phyloP scores from a whole-genome alignment of 257 asterid species.

The Capsicum rhomboideum region DNA sequence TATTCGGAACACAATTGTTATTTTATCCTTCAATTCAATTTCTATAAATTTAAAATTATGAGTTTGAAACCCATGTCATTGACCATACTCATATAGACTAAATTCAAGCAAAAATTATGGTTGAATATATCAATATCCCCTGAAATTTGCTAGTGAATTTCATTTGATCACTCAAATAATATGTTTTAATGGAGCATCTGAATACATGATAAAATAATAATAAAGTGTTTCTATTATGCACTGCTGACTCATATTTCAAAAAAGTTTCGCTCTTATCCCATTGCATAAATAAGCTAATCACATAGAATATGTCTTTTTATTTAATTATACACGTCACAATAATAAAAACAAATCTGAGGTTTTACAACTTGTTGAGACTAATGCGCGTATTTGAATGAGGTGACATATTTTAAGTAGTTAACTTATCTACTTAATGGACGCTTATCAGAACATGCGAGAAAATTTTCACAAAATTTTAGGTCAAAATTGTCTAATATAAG shows the following conservation, averaged over 20 bases:
- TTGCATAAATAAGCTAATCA: not conserved
- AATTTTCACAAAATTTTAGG: not conserved
- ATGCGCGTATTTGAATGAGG: not conserved
- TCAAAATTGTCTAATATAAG: not conserved
- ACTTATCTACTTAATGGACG: not conserved
- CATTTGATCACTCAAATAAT: not conserved
- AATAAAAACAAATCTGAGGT: not conserved
- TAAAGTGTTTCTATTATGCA: not conserved
- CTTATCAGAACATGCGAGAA: not conserved
- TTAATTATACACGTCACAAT: not conserved
- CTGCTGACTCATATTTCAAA: not conserved
- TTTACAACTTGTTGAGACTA: not conserved
- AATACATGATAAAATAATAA: not conserved
- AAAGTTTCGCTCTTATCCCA: not conserved
- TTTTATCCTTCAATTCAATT: not conserved
- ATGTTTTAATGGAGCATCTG: not conserved
- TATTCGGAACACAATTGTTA: not conserved
- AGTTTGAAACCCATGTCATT: too few species aligned
- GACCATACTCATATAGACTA: not conserved
- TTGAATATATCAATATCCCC: not conserved
- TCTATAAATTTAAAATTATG: not conserved
- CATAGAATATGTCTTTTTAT: too few species aligned
- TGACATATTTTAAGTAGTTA: not conserved
- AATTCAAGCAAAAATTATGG: not conserved
- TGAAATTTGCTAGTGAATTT: not conserved